Evolutionary conservation across 306 rosid species (phyloP), one percentile per base, ranked within the genome.

Genomic region (Mimosa pudica): DNA sequence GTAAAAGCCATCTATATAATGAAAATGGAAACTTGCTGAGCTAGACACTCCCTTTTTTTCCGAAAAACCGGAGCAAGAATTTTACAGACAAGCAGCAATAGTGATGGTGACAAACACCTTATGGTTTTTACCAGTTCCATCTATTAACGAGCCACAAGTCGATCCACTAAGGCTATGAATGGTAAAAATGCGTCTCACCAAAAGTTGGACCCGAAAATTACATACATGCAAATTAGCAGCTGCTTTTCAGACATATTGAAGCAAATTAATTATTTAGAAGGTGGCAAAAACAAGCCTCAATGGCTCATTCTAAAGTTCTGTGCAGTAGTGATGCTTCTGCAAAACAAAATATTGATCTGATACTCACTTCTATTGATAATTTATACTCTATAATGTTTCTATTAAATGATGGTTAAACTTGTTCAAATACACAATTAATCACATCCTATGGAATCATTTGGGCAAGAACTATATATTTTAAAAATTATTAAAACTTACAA

Each of bases 391-490:
- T 30, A 30, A n/a, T 3, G 36, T 17, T 68, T 30, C 24, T 52
- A 44, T 8, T 18, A 46, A 18, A 42, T 69, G 73, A 45, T 11
- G 44, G 70, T 44, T 58, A 24, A 60, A 75, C 24, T 75, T 20
- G 45, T 30, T 44, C 71, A 46, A 10, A 55, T 14, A 44, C 5
- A 62, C 33, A 41, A 67, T 30, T 45, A 78, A 66, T 64, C 80
- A 70, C 78, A 84, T 86, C 84, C 89, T 77, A 77, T 83, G 76
- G 80, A 81, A 80, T 85, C 76, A 75, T 63, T 55, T 75, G 77
- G 75, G 70, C 32, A 69, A 66, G 44, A 79, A 58, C 71, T 5
- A 36, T 20, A 32, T 74, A 76, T 77, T 64, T 70, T 35, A 44
- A 45, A 81, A 71, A 81, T 73, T 75, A 83, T 70, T 51, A 79